Conservation (phyloP, 441 rosid genomes). For the Eruca vesicaria region DNA sequence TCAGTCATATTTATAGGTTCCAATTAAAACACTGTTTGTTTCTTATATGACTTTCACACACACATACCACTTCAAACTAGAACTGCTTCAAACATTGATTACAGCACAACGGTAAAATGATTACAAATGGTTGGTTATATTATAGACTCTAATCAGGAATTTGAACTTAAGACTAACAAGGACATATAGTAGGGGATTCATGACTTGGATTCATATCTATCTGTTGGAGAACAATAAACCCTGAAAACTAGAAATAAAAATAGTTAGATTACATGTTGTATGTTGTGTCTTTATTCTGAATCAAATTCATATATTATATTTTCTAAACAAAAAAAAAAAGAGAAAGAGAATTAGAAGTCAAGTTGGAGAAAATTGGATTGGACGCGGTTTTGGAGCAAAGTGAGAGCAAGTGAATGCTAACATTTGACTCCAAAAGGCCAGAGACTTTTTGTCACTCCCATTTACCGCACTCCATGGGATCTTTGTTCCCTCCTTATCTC, state of each 20-base stretch:
- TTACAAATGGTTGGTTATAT: no score
- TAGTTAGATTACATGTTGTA: no score
- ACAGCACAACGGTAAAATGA: no score
- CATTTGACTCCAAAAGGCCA: slow-evolving; percentile 14
- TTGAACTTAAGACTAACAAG: background rate
- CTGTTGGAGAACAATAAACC: no score
- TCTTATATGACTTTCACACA: background rate
- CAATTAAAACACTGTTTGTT: background rate
- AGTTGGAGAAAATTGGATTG: background rate
- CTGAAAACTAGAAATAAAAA: no score
- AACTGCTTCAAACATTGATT: no score
- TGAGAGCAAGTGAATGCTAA: slow-evolving; percentile 22
- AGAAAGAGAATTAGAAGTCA: background rate
- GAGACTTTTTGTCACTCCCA: slow-evolving; percentile 22
- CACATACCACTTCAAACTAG: no score
- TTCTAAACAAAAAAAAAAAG: background rate
- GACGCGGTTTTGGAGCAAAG: slow-evolving; percentile 31
- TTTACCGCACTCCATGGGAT: slow-evolving; percentile 37
- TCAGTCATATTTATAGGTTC: background rate
- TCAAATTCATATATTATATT: background rate
- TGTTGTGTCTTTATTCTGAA: background rate
- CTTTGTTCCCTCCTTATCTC: slow-evolving; percentile 36
- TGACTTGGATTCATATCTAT: no score
- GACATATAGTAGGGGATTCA: background rate
- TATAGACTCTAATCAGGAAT: background rate